phyloP scores from a whole-genome alignment of 495 filamentous ascomycete genomes.

The Neurospora sp. region DNA sequence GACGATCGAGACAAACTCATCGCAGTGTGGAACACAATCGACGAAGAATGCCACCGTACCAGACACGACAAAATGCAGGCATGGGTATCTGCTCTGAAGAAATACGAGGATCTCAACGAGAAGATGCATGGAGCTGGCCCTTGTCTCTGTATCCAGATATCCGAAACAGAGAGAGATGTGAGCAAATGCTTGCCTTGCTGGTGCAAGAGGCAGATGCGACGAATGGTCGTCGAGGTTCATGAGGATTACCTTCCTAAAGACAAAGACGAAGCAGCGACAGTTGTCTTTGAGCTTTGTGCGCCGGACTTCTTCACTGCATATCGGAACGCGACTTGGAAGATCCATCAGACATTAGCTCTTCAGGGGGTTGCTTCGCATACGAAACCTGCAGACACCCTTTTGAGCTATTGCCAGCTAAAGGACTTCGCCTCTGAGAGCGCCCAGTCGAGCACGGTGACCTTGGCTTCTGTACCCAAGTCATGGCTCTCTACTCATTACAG shows the following conservation, averaged over 20 bases:
- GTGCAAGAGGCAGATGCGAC: conserved; percentile 14
- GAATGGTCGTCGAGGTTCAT: conserved; percentile 29
- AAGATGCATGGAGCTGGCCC: not conserved
- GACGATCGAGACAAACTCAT: not conserved
- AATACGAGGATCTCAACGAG: not conserved
- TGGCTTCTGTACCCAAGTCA: conserved; percentile 25
- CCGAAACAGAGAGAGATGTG: not conserved
- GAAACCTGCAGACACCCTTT: conserved; percentile 11
- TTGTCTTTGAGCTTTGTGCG: conserved; percentile 37
- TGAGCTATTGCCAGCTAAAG: conserved; percentile 11
- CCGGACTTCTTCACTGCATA: conserved; percentile 30
- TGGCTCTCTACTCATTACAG: conserved; percentile 8
- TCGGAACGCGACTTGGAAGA: conserved; percentile 35
- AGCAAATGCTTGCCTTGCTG: not conserved
- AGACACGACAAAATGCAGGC: not conserved
- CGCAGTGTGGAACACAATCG: not conserved
- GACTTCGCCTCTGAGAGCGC: not conserved
- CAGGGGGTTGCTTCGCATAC: not conserved
- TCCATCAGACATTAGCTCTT: conserved; percentile 18
- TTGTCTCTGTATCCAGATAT: not conserved
- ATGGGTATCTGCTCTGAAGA: not conserved
- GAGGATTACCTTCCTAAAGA: conserved; percentile 38
- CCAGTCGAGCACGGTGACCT: conserved; percentile 8
- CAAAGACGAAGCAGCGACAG: conserved; percentile 13
- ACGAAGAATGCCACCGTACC: not conserved